Percentiles rank a stretch among this genome's conserved stretches.
Conservation (phyloP, 495 filamentous ascomycete species). For the Letharia columbiana region DNA sequence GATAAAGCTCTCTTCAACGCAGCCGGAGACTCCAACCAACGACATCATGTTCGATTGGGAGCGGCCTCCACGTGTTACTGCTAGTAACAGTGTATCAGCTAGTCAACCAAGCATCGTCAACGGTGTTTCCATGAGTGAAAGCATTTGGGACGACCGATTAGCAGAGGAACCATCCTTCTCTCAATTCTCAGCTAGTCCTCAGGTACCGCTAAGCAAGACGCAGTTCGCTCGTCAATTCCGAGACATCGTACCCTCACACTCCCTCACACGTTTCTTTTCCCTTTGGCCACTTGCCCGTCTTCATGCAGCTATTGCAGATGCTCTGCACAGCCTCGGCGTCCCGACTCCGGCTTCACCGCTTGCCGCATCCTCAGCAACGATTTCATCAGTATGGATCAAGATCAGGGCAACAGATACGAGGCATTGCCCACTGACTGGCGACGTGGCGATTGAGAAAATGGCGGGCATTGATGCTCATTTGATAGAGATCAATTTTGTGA, state of each 20-base stretch:
- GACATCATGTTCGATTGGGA: constrained; percentile 76
- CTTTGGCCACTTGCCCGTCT: constrained; percentile 68
- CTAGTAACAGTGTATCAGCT: constrained; percentile 45
- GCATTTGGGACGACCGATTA: constrained; percentile 50
- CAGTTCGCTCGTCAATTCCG: constrained; percentile 80
- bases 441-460: constrained; percentile 70
- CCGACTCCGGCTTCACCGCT: constrained; percentile 51
- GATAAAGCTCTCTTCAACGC: constrained; percentile 54
- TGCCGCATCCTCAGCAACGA: constrained; percentile 29
- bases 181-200: constrained; percentile 77
- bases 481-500: constrained; percentile 84
- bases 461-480: constrained; percentile 46
- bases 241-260: constrained; percentile 75
- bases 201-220: constrained; percentile 72
- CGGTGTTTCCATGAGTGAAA: constrained; percentile 27
- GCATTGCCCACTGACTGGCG: constrained; percentile 71
- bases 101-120: constrained; percentile 39
- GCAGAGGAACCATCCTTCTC: constrained; percentile 85
- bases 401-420: constrained; percentile 71
- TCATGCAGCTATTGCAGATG: constrained; percentile 67
- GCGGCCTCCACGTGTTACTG: constrained; percentile 41
- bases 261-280: constrained; percentile 87
- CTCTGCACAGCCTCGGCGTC: constrained; percentile 73
- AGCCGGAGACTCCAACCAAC: constrained; percentile 64
- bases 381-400: constrained; percentile 40